A percentile compares a stretch with the other conserved stretches of the same genome.
These are phyloP conservation scores for Phylloporus rhodoxanthus DNA, from an alignment of 768 basidiomycete genomes.

Conservation along the genomic window DNA sequence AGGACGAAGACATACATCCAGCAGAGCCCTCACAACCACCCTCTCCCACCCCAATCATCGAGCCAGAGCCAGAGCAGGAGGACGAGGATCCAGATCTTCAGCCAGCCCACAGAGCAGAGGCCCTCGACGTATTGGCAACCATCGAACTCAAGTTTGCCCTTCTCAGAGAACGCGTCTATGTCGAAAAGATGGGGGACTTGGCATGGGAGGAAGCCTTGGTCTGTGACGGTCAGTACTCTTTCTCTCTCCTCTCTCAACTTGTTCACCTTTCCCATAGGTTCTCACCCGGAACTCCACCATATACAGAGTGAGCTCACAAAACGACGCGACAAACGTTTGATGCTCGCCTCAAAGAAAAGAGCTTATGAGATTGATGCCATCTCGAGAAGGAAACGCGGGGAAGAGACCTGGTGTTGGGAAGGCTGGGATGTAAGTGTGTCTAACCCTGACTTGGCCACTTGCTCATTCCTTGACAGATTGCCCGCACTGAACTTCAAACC, in stretches of 20 bases:
- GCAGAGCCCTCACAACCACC: slow-evolving; percentile 23
- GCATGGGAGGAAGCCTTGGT: slow-evolving; percentile 85
- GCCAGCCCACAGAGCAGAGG: slow-evolving; percentile 79
- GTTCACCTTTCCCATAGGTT: slow-evolving; percentile 40
- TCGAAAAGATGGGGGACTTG: slow-evolving; percentile 90
- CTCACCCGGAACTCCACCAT: slow-evolving; percentile 82
- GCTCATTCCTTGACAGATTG: slow-evolving; percentile 39
- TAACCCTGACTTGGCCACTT: slow-evolving; percentile 2
- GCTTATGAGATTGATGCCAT: slow-evolving; percentile 61
- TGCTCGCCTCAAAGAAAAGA: slow-evolving; percentile 72
- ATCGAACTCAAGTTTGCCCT: slow-evolving; percentile 93
- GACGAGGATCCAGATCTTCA: slow-evolving; percentile 66
- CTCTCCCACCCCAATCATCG: slow-evolving; percentile 20
- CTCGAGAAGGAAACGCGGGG: slow-evolving; percentile 54
- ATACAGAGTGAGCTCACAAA: slow-evolving; percentile 73
- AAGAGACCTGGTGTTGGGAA: slow-evolving; percentile 78
- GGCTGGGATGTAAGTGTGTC: slow-evolving; percentile 73
- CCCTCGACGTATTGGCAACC: slow-evolving; percentile 77
- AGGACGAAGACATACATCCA: slow-evolving; percentile 30
- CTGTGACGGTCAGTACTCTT: slow-evolving; percentile 52
- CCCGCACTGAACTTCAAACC: slow-evolving; percentile 74
- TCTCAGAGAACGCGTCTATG: slow-evolving; percentile 78
- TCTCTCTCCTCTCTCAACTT: not conserved
- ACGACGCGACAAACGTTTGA: slow-evolving; percentile 74
- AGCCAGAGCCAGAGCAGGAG: slow-evolving; percentile 26